Evolutionary conservation across 768 basidiomycete genomes (phyloP), one percentile per base, ranked within the genome.

Genomic region (Boletellus sp.): DNA sequence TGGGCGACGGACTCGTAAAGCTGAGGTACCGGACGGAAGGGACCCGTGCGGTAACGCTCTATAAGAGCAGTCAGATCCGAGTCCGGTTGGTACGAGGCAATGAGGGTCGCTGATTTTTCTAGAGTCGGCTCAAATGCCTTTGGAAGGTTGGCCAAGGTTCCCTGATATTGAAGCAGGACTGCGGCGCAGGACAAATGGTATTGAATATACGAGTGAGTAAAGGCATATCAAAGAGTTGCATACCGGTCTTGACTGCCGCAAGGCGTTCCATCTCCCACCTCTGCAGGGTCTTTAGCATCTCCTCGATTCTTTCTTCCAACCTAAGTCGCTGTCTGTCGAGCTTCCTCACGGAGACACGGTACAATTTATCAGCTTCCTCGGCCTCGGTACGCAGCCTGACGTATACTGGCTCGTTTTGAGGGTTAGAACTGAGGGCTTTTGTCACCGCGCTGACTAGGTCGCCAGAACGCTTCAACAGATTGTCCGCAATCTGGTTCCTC

Each of bases 21-120:
- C 47, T 91, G 90, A 0, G 94, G 80, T 33, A 73, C 74, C 0
- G 94, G 94, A 35, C 87, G 77, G 83, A 96, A 98, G 0, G 94
- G 88, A 1, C 94, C 94, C 1, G 93, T 95, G 47, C 94, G 82
- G 65, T 93, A 91, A 11, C 90, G 85, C 66, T 96, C 94, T 53
- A 96, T 93, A 43, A 95, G 78, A 10, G 89, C 91, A 12, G 73
- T 83, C 46, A 94, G 69, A 71, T 94, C 94, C 1, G 83, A 83
- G 54, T 96, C 93, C 3, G 94, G 93, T 53, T 93, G 85, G 68
- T 83, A 96, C 1, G 90, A 80, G 28, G 90, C 80, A 55, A 94
- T 78, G 42, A 93, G 77, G 1, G 88, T 85, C 1, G 78, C 75
- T 2, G 88, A 87, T 31, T 83, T 80, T 57, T 88, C 85, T 26